phyloP scores from a whole-genome alignment of 75 land plant genomes.

The Isoetes taiwanensis region DNA sequence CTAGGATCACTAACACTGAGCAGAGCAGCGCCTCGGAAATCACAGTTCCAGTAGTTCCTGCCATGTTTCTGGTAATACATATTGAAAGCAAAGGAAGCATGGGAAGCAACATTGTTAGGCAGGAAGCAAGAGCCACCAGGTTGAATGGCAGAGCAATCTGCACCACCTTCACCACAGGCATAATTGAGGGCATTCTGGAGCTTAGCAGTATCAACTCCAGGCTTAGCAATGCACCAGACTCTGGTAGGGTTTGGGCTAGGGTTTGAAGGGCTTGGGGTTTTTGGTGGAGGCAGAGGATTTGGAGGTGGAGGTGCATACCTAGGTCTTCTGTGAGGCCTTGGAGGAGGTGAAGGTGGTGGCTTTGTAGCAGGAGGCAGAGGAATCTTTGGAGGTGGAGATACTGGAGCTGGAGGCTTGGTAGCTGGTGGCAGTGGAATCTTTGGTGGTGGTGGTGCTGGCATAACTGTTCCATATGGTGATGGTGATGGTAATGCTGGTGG shows the following conservation, averaged over 20 bases:
- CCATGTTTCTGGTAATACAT: conserved; percentile 56
- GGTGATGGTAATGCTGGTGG: no score
- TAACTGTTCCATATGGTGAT: conserved; percentile 22
- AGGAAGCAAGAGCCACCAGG: conserved; percentile 38
- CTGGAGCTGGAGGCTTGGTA: background rate
- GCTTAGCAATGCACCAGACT: no score
- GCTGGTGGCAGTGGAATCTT: conserved; percentile 10
- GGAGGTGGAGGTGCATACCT: no score
- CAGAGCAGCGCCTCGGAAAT: conserved; percentile 44
- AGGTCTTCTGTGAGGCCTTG: no score
- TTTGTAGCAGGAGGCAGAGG: no score
- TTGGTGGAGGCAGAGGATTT: no score
- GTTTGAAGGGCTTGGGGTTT: no score
- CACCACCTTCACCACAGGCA: conserved; percentile 36
- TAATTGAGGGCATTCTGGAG: no score
- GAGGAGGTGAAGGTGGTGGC: no score
- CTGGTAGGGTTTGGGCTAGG: no score
- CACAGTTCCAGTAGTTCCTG: conserved; percentile 58
- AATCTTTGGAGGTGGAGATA: background rate
- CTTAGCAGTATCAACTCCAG: no score
- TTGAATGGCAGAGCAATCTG: conserved; percentile 44
- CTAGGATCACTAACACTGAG: conserved; percentile 57
- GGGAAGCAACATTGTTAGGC: conserved; percentile 42
- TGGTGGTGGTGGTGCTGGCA: conserved; percentile 18
- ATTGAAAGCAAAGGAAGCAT: conserved; percentile 68